Evolutionary conservation across 2,329 filamentous ascomycete genomes (phyloP).

Genomic region (Aspergillus eucalypticola): DNA sequence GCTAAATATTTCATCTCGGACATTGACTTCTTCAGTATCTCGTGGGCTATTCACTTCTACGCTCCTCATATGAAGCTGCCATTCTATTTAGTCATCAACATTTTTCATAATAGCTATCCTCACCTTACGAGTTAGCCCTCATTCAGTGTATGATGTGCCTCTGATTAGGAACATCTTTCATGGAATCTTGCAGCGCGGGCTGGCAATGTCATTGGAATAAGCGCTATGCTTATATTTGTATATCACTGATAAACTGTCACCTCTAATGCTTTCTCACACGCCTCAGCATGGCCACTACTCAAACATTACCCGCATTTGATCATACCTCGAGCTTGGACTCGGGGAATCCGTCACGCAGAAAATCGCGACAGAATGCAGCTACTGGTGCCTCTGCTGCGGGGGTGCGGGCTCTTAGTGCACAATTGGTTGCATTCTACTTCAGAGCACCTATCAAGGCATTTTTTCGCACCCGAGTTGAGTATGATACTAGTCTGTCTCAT

Average conservation of each 20-base stretch:
- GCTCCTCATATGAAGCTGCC: not conserved
- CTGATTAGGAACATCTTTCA: no score
- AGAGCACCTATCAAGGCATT: slow-evolving; percentile 89
- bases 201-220: slow-evolving; percentile 1
- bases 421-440: slow-evolving; percentile 88
- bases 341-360: slow-evolving; percentile 34
- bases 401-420: slow-evolving; percentile 78
- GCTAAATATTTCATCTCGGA: not conserved
- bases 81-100: not conserved
- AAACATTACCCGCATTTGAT: slow-evolving; percentile 20
- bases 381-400: slow-evolving; percentile 82
- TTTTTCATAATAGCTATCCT: not conserved
- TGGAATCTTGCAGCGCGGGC: not conserved
- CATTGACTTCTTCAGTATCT: not conserved
- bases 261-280: not conserved
- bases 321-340: slow-evolving; percentile 16
- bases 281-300: slow-evolving; percentile 1
- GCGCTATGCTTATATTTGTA: not conserved
- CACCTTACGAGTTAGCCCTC: not conserved
- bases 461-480: slow-evolving; percentile 87
- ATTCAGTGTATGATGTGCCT: not conserved
- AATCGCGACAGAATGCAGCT: slow-evolving; percentile 60
- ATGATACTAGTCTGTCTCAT: slow-evolving; percentile 44
- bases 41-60: not conserved
- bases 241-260: not conserved